Conservation (phyloP, 192 early-diverging fungal genomes). For the Coemansia erecta region DNA sequence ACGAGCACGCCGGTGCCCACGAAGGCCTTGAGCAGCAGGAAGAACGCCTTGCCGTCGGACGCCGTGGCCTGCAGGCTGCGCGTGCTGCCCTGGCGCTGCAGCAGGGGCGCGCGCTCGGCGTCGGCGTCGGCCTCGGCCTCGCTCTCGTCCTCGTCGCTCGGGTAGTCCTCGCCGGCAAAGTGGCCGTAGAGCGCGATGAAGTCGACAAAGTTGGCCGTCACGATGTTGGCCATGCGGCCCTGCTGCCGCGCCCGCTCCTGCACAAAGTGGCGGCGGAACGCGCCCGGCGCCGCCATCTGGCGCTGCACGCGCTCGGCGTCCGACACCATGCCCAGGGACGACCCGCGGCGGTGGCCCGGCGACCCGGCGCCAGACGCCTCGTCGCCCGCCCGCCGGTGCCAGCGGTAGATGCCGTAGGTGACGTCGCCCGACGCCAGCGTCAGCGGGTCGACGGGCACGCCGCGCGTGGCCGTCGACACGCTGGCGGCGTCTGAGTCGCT, state of each 20-base stretch:
- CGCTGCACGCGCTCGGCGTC: slow-evolving; percentile 46
- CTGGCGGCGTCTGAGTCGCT: slow-evolving; percentile 22
- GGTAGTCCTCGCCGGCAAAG: slow-evolving; percentile 89
- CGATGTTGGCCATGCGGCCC: slow-evolving; percentile 61
- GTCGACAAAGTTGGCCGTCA: slow-evolving; percentile 90
- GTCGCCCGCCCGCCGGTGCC: slow-evolving; percentile 56
- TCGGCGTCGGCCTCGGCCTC: slow-evolving; percentile 29
- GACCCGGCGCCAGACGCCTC: slow-evolving; percentile 17
- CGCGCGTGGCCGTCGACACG: neutral
- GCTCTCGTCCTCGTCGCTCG: slow-evolving; percentile 72
- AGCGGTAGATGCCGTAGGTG: slow-evolving; percentile 82
- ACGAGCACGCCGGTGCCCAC: slow-evolving; percentile 79
- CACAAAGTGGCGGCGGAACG: slow-evolving; percentile 85
- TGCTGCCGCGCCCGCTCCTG: slow-evolving; percentile 64
- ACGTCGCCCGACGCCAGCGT: slow-evolving; percentile 57
- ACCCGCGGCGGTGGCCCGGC: slow-evolving; percentile 21
- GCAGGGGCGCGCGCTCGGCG: slow-evolving; percentile 8
- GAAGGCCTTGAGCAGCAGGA: slow-evolving; percentile 79
- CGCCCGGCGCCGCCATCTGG: slow-evolving; percentile 71
- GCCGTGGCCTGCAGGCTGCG: slow-evolving; percentile 52
- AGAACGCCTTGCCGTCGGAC: slow-evolving; percentile 68
- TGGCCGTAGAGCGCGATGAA: slow-evolving; percentile 91
- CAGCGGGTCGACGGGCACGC: slow-evolving; percentile 48
- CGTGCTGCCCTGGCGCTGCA: slow-evolving; percentile 2
- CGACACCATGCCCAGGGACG: slow-evolving; percentile 35